These are phyloP conservation scores for Ochetophila trinervis DNA, from an alignment of 306 rosid genomes.

Conservation along the genomic window DNA sequence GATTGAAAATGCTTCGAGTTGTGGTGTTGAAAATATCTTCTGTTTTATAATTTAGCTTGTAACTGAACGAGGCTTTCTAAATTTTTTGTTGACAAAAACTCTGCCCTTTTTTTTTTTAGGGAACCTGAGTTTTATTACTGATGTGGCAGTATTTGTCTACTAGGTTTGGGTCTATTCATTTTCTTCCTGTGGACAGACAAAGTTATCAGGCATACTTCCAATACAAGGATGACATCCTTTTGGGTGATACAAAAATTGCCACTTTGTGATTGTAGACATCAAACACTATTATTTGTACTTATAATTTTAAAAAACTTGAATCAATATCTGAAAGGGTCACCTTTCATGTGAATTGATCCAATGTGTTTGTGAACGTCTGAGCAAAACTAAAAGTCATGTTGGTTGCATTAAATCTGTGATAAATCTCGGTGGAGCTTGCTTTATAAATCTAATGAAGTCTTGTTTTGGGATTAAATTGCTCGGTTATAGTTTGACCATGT, in stretches of 20 bases:
- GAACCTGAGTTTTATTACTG: not conserved
- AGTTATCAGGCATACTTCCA: too few relatives aligned
- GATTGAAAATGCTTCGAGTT: not conserved
- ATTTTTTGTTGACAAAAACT: not conserved
- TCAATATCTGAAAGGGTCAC: too few relatives aligned
- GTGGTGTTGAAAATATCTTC: not conserved
- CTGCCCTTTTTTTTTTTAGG: not conserved
- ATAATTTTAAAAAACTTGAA: too few relatives aligned
- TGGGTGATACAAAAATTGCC: too few relatives aligned
- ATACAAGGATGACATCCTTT: too few relatives aligned
- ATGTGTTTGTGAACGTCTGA: not conserved
- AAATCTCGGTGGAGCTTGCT: not conserved
- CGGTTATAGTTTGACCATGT: too few relatives aligned
- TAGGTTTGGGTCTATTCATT: not conserved
- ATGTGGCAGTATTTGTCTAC: not conserved
- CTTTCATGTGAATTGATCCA: not conserved
- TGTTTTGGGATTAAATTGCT: not conserved
- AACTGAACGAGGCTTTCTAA: not conserved
- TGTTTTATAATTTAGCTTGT: not conserved
- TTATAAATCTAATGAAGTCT: too few relatives aligned
- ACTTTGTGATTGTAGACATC: too few relatives aligned
- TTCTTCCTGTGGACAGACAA: too few relatives aligned
- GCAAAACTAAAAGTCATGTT: not conserved
- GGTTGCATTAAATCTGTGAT: not conserved
- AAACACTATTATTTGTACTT: too few relatives aligned